Conservation (phyloP, 2,329 filamentous ascomycete genomes). For the Fusarium marasasianum region DNA sequence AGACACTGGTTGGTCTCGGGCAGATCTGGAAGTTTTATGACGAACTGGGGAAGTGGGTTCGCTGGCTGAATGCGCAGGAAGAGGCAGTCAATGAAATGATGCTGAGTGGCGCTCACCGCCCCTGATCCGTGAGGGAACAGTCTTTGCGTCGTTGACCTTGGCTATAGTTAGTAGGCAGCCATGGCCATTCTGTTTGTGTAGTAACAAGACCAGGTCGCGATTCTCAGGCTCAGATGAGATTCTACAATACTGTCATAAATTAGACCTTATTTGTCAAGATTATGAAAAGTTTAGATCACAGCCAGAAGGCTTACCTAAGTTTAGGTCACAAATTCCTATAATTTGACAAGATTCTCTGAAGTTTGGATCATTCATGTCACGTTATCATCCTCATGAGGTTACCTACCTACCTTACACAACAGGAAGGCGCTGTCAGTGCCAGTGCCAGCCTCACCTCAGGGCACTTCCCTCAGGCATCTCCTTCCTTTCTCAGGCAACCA, state of each 20-base stretch:
- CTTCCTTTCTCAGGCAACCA: neutral
- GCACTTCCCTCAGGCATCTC: no score
- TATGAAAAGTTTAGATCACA: rapidly evolving
- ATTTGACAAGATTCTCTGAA: neutral
- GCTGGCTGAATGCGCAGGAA: neutral
- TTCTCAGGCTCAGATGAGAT: neutral
- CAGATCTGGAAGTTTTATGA: neutral
- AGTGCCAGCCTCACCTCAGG: no score
- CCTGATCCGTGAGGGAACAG: neutral
- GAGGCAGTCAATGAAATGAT: neutral
- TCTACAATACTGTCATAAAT: neutral
- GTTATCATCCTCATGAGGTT: no score
- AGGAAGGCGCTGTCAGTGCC: no score
- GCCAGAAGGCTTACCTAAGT: neutral
- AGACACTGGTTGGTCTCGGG: neutral
- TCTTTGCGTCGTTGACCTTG: no score
- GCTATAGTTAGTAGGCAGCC: no score
- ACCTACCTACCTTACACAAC: no score
- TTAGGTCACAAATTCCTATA: neutral
- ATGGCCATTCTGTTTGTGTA: neutral
- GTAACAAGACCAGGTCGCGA: neutral
- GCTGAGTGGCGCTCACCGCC: neutral
- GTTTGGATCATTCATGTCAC: neutral
- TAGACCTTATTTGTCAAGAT: neutral
- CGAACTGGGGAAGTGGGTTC: neutral